A percentile compares a stretch with the other conserved stretches of the same genome.
phyloP scores from a whole-genome alignment of 805 yeast genomes.

The Yamadazyma scolyti region DNA sequence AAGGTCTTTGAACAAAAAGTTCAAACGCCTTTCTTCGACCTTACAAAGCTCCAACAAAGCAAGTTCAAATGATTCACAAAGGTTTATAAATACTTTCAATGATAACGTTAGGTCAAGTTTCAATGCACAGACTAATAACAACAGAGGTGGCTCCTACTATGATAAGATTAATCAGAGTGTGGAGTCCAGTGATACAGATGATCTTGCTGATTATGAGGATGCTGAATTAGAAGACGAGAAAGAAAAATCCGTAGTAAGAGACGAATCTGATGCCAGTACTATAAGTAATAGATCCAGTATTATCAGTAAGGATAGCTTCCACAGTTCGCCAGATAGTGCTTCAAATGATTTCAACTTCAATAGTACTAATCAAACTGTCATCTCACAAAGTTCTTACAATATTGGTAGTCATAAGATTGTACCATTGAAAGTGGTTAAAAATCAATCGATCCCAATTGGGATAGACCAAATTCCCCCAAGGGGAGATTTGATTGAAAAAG shows the following conservation, averaged over 20 bases:
- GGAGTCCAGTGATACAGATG: conserved; percentile 10
- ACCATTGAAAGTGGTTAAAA: conserved; percentile 15
- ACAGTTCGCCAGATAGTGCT: background rate
- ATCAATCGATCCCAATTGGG: conserved; percentile 8
- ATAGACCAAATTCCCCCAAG: conserved; percentile 23
- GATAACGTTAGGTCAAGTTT: conserved; percentile 26
- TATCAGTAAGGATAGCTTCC: conserved; percentile 11
- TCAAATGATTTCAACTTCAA: conserved; percentile 5
- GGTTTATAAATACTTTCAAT: conserved; percentile 35
- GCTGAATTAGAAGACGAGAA: background rate
- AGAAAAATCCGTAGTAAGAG: conserved; percentile 10
- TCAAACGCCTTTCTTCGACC: conserved; percentile 34
- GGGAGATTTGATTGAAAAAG: conserved; percentile 20
- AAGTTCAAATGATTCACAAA: conserved; percentile 37
- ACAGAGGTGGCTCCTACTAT: conserved; percentile 29
- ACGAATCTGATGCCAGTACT: conserved; percentile 19
- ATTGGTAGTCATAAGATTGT: conserved; percentile 8
- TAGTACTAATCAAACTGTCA: conserved; percentile 3
- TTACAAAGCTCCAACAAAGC: conserved; percentile 23
- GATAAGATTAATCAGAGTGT: conserved; percentile 24
- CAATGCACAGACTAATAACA: conserved; percentile 2
- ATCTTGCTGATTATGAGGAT: conserved; percentile 5
- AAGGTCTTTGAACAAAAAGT: conserved; percentile 30
- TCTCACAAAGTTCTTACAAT: background rate
- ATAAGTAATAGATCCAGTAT: conserved; percentile 23